Base-by-base conservation (phyloP, 1,284 basidiomycete species). In the Ganoderma boninense region DNA sequence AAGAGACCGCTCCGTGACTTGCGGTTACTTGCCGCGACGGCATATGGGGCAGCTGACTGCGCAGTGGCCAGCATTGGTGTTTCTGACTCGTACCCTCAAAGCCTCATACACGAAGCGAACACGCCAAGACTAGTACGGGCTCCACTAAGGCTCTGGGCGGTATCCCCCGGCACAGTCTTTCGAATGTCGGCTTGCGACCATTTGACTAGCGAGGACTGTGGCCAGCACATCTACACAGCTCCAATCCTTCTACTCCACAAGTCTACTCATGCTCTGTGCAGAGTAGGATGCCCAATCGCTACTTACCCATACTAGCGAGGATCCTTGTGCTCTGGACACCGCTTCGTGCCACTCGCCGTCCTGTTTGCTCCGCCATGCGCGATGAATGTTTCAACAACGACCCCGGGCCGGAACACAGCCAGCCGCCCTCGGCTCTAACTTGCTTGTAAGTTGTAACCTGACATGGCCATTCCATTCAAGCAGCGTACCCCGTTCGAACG, bases 1-100 rank as follows among this genome's bases (percentile, higher is more conserved):
- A 57, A 35, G 5, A 57, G 54, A 18, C 23, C 29, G 16, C 54
- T 57, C 11, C 54, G 10, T 23, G 16, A 18, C 23, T 46, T 46
- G 18, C 18, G 18, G 44, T n/a, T 46, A 54, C 10, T 16, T 54
- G 23, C 49, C 49, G 49, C 49, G 6, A 52, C 49, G 29, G 54
- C 54, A 35, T 7, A 57, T 35, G 54, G 54, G 54, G 54, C 54
- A 57, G 16, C 54, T 57, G 54, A 57, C 54, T 57, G 54, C 54
- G 54, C 54, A 57, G 32, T 18, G 54, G 29, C 54, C 54, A 29
- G 54, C 16, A 57, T 29, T 35, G 32, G 29, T 7, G 14, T 20
- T 35, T 35, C 18, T 57, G 54, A 35, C 26, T 57, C 29, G 32
- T 8, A 18, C 4, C 16, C 6, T 7, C 14, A 32, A 7, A 4